Evolutionary conservation across 139 green algal genomes (phyloP).

Genomic region (Haematococcus lacustris): DNA sequence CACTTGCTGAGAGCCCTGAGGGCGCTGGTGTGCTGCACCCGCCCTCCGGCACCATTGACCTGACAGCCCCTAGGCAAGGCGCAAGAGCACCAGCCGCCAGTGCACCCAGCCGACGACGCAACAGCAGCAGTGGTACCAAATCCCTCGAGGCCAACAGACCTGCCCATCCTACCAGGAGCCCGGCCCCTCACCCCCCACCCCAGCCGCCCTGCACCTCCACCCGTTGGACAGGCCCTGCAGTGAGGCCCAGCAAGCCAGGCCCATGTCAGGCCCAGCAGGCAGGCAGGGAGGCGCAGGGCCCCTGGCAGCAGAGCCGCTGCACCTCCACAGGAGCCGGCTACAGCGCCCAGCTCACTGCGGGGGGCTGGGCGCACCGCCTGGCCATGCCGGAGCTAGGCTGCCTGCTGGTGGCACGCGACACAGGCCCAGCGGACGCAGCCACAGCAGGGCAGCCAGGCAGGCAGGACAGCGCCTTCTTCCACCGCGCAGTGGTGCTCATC

Average conservation of each 20-base stretch:
- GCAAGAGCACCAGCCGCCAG: neutral
- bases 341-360: neutral
- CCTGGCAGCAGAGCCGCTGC: neutral
- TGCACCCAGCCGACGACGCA: neutral
- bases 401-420: constrained; percentile 40
- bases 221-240: neutral
- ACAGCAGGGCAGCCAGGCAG: too few species aligned
- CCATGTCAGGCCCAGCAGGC: too few species aligned
- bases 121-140: too few species aligned
- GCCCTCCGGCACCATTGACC: neutral
- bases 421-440: too few species aligned
- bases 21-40: neutral
- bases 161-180: neutral
- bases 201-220: neutral
- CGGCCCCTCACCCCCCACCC: neutral
- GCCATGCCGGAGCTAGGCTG: constrained; percentile 25
- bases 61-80: too few species aligned
- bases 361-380: constrained; percentile 16
- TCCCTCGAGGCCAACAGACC: neutral
- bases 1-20: neutral
- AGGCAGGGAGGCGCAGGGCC: neutral
- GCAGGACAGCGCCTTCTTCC: constrained; percentile 17
- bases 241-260: neutral
- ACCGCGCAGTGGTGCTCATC: constrained; percentile 25
- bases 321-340: neutral